Conservation (phyloP, 2,329 filamentous ascomycete species). For the Catunica adiposa region DNA sequence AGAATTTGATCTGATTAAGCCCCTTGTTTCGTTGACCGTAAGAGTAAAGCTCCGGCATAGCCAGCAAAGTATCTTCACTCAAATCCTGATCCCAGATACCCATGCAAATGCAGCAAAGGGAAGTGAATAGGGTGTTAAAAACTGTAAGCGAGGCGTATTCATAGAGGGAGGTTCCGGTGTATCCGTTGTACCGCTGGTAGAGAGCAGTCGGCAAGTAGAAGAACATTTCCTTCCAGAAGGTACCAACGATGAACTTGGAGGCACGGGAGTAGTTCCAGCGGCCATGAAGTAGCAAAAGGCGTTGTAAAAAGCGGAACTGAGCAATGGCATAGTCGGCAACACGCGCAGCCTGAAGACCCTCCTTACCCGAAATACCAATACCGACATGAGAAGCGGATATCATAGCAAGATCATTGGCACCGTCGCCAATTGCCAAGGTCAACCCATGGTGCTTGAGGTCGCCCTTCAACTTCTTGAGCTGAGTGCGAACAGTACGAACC, state of each 20-base stretch:
- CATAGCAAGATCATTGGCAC: conserved; percentile 91
- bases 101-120: conserved; percentile 71
- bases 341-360: conserved; percentile 76
- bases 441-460: conserved; percentile 33
- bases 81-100: conserved; percentile 89
- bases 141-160: conserved; percentile 75
- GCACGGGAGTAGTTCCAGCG: conserved; percentile 82
- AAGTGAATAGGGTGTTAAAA: conserved; percentile 91
- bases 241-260: conserved; percentile 75
- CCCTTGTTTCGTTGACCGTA: conserved; percentile 58
- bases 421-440: conserved; percentile 82
- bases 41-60: conserved; percentile 78
- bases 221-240: conserved; percentile 77
- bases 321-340: conserved; percentile 86
- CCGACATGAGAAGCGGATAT: conserved; percentile 76
- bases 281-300: conserved; percentile 68
- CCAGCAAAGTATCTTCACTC: conserved; percentile 66
- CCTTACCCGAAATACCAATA: conserved; percentile 80
- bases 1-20: conserved; percentile 58
- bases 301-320: conserved; percentile 79
- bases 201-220: conserved; percentile 76
- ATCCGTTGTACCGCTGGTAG: conserved; percentile 70
- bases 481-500: conserved; percentile 61
- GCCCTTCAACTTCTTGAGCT: conserved; percentile 40
- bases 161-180: conserved; percentile 81